Percentiles rank a stretch among this genome's conserved stretches.
Evolutionary conservation across 257 asterid genomes (phyloP).

Genomic region (Gentiana straminea): DNA sequence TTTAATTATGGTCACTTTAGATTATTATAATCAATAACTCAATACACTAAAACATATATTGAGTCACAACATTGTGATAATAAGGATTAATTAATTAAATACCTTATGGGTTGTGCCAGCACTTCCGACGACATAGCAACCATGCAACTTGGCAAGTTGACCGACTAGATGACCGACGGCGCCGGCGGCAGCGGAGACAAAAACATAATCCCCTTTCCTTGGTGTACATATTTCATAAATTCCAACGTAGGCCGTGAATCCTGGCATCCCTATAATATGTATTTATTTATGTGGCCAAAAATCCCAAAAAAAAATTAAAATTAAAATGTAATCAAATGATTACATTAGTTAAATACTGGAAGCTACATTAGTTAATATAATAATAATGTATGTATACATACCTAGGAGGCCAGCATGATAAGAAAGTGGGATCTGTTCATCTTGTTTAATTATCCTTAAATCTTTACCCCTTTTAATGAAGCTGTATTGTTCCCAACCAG

Average conservation of each 20-base stretch:
- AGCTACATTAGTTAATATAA: too few relatives aligned
- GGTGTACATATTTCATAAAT: constrained; percentile 75
- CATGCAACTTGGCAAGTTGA: constrained; percentile 78
- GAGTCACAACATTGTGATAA: too few relatives aligned
- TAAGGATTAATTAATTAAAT: not conserved
- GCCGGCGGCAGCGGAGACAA: constrained; percentile 93
- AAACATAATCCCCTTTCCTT: constrained; percentile 46
- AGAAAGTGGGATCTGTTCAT: constrained; percentile 51
- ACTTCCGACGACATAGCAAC: constrained; percentile 84
- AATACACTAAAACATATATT: too few relatives aligned
- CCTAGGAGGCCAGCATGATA: constrained; percentile 76
- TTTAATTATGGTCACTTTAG: too few relatives aligned
- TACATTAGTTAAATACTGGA: too few relatives aligned
- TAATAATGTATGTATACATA: constrained; percentile 9
- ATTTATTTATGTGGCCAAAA: too few relatives aligned
- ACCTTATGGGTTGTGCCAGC: constrained; percentile 75
- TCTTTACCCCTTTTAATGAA: constrained; percentile 40
- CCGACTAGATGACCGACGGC: constrained; percentile 99
- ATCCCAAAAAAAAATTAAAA: too few relatives aligned
- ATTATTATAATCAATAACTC: too few relatives aligned
- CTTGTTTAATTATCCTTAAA: constrained; percentile 46
- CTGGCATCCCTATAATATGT: constrained; percentile 71
- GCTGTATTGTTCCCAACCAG: constrained; percentile 94
- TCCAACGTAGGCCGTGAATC: constrained; percentile 90
- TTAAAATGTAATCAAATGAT: too few relatives aligned